Conservation (phyloP, 495 filamentous ascomycete species). For the Mycothermus thermophilus region DNA sequence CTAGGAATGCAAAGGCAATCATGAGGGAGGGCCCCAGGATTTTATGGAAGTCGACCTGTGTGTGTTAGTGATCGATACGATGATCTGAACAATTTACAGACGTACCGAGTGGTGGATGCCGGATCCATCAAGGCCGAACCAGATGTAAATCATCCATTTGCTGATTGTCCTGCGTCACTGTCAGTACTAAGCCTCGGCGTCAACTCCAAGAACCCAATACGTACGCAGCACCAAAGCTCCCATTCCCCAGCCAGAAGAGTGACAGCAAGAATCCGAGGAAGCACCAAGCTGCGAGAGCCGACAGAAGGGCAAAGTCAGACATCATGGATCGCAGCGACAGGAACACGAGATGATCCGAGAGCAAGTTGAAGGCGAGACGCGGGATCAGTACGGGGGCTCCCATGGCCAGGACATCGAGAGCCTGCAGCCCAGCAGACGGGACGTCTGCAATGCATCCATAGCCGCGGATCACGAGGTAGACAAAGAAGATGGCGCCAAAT, state of each 20-base stretch:
- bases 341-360: constrained; percentile 63
- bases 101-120: constrained; percentile 49
- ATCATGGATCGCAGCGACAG: constrained; percentile 61
- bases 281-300: constrained; percentile 52
- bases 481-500: constrained; percentile 46
- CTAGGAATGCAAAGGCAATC: constrained; percentile 58
- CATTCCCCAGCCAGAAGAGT: constrained; percentile 49
- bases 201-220: not conserved
- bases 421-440: constrained; percentile 33
- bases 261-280: constrained; percentile 59
- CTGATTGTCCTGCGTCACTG: constrained; percentile 39
- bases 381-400: constrained; percentile 57
- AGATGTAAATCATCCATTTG: constrained; percentile 74
- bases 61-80: not conserved
- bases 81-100: not conserved
- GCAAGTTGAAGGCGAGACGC: constrained; percentile 58
- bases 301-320: constrained; percentile 53
- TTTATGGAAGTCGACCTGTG: constrained; percentile 45
- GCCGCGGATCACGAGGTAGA: constrained; percentile 46
- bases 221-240: constrained; percentile 30
- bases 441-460: constrained; percentile 39
- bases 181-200: constrained; percentile 13
- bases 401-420: constrained; percentile 54
- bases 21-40: constrained; percentile 54
- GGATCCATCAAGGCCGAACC: constrained; percentile 64